Evolutionary conservation across 805 yeast species (phyloP), one percentile per base, ranked within the genome.

Genomic region (Saccharomycopsis olivae): DNA sequence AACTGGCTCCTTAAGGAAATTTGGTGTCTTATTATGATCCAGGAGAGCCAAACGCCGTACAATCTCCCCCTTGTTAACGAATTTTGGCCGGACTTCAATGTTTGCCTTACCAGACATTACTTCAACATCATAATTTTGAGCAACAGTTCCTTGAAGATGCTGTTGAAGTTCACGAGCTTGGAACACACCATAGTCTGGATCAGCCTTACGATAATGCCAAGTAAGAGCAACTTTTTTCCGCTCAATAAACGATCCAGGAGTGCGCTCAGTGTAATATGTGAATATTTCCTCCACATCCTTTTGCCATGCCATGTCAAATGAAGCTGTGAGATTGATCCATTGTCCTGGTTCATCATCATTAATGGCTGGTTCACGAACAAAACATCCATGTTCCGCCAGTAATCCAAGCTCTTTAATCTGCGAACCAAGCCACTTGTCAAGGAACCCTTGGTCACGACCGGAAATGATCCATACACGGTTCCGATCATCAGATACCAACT

Each of bases 41-140:
- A 29, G 23, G 6, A 31, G 20, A 9, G 85, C 84, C 43, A 89
- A 67, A 46, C 87, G 64, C 54, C 75, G 81, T 28, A 84, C 97
- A 53, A 92, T 92, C 59, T 89, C 98, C 42, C 99, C 99, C 59
- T 92, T 92, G 64, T 92, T 92, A 40, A 89, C 86, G 57, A 87
- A 83, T 44, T 75, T 74, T 11, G 99, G 99, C 48, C 98, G 70
- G n/a, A 92, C 97, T 61, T 92, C 99, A 34, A 92, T 72, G 54
- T 92, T 92, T 24, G 97, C 97, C 61, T 92, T 92, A 35, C 99
- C 99, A 11, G 81, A 69, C 96, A 92, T 89, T 13, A 92, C 92
- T 54, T 92, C 98, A 32, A 92, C 81, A 46, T 86, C 95, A 53
- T 75, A 82, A 17, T 71, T 69, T 21, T 58, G 60, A 2, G 72